Evolutionary conservation across 345 rosid genomes (phyloP).

Genomic region (Populus alba): DNA sequence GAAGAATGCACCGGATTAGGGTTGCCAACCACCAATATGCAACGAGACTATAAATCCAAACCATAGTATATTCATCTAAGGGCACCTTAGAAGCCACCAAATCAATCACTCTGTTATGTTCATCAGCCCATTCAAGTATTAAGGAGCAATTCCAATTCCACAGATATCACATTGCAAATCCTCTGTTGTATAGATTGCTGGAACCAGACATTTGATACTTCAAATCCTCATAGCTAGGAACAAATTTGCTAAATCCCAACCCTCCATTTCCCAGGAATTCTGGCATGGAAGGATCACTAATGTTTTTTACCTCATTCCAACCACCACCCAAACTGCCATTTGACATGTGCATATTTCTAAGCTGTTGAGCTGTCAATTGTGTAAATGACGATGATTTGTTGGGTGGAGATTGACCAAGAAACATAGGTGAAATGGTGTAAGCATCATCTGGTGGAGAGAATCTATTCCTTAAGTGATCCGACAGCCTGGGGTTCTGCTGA

Average conservation of each 20-base stretch:
- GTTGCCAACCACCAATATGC: not conserved
- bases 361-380: conserved; percentile 34
- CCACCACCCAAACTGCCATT: conserved; percentile 42
- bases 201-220: conserved; percentile 39
- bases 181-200: conserved; percentile 42
- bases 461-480: conserved; percentile 25
- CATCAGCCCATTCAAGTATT: conserved; percentile 2
- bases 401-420: conserved; percentile 29
- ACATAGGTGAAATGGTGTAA: conserved; percentile 25
- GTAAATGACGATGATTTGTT: conserved; percentile 25
- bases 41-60: not conserved
- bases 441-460: conserved; percentile 36
- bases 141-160: conserved; percentile 1
- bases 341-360: conserved; percentile 23
- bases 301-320: conserved; percentile 41
- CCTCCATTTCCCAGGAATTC: conserved; percentile 33
- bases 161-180: conserved; percentile 42
- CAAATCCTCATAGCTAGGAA: conserved; percentile 37
- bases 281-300: conserved; percentile 24
- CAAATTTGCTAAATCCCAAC: conserved; percentile 32
- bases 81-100: not conserved
- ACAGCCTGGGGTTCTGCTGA: conserved; percentile 32
- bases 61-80: not conserved
- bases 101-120: not conserved
- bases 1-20: not conserved